phyloP scores from a whole-genome alignment of 345 rosid species.

The Combretum micranthum region DNA sequence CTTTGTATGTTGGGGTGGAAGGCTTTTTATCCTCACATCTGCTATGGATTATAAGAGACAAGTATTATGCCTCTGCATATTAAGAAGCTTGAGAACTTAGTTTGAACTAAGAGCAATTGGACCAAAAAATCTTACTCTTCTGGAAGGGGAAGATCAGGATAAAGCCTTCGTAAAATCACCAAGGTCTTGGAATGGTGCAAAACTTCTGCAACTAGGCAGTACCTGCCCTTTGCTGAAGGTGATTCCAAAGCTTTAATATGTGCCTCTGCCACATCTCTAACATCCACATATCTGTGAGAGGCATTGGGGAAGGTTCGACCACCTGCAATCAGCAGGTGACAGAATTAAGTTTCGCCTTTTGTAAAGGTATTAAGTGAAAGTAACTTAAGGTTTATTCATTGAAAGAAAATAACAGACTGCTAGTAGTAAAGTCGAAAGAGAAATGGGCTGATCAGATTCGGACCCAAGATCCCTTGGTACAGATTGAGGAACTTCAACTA shows the following conservation, averaged over 20 bases:
- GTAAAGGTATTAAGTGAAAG: too few species aligned
- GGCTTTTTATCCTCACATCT: slow-evolving; percentile 30
- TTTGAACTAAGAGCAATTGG: neutral
- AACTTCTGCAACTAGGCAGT: slow-evolving; percentile 22
- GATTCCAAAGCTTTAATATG: slow-evolving; percentile 48
- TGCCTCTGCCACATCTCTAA: slow-evolving; percentile 45
- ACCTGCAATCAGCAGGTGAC: slow-evolving; percentile 11
- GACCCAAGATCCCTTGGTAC: too few species aligned
- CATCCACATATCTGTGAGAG: slow-evolving; percentile 32
- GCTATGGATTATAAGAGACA: neutral
- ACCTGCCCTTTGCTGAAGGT: slow-evolving; percentile 37
- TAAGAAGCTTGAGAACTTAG: too few species aligned
- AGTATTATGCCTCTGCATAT: too few species aligned
- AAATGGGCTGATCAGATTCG: too few species aligned
- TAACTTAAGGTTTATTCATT: too few species aligned
- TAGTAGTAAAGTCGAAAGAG: too few species aligned
- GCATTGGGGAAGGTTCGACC: slow-evolving; percentile 3
- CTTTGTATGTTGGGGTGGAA: slow-evolving; percentile 20
- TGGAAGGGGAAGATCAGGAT: slow-evolving; percentile 17
- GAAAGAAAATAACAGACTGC: too few species aligned
- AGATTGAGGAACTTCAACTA: too few species aligned
- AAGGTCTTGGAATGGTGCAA: slow-evolving; percentile 5
- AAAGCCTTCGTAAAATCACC: slow-evolving; percentile 13
- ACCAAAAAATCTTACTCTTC: slow-evolving; percentile 18
- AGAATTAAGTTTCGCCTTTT: too few species aligned